These are phyloP conservation scores for Rutstroemia sp. DNA, from an alignment of 2,329 filamentous ascomycete genomes.

Conservation along the genomic window DNA sequence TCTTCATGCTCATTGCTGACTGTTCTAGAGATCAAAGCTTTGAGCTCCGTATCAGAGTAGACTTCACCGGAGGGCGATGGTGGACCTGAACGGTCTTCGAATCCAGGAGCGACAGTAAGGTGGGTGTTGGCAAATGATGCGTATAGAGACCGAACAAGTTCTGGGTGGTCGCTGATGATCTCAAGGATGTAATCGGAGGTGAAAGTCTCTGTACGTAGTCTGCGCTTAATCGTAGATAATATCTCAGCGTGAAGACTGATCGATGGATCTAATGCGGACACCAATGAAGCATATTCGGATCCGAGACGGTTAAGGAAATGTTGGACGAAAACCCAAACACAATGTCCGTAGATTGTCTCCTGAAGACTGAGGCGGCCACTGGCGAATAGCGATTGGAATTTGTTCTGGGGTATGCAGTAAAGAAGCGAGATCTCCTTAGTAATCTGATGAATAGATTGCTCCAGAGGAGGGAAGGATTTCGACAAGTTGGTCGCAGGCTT, in stretches of 20 bases:
- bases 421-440: constrained; percentile 96
- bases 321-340: constrained; percentile 94
- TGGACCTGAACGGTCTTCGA: constrained; percentile 44
- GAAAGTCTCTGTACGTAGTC: constrained; percentile 92
- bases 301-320: constrained; percentile 93
- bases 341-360: constrained; percentile 95
- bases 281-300: constrained; percentile 83
- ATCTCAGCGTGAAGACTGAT: constrained; percentile 79
- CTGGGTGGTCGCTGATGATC: constrained; percentile 87
- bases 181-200: constrained; percentile 97
- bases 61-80: constrained; percentile 57
- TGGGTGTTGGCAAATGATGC: constrained; percentile 87
- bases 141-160: constrained; percentile 80
- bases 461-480: constrained; percentile 65
- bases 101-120: constrained; percentile 47
- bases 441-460: constrained; percentile 95
- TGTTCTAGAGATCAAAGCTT: constrained; percentile 71
- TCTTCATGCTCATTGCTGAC: constrained; percentile 90
- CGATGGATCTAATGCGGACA: constrained; percentile 68
- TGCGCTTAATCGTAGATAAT: constrained; percentile 89
- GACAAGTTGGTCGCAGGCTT: constrained; percentile 58
- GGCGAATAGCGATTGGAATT: constrained; percentile 85
- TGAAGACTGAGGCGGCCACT: constrained; percentile 82
- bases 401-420: constrained; percentile 97
- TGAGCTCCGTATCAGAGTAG: constrained; percentile 66